These are phyloP conservation scores for Starmerella bacillaris DNA, from an alignment of 805 yeast species.

Conservation along the genomic window DNA sequence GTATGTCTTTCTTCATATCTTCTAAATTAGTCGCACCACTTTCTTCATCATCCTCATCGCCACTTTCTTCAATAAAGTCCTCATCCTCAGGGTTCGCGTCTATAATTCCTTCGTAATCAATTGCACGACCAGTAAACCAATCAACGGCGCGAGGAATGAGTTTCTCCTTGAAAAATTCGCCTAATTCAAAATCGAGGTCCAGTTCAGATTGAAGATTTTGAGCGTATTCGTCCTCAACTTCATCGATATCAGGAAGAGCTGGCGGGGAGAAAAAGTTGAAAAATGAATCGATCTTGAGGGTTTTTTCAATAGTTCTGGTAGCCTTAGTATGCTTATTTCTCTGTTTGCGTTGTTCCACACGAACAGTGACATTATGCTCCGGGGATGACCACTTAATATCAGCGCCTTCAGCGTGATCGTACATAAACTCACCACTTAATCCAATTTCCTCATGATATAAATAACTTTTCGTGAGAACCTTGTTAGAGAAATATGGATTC, in stretches of 20 bases:
- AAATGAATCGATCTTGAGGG: constrained; percentile 86
- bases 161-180: constrained; percentile 91
- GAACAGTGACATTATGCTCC: constrained; percentile 67
- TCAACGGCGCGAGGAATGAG: constrained; percentile 91
- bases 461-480: constrained; percentile 62
- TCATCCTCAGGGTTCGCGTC: constrained; percentile 45
- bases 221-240: constrained; percentile 39
- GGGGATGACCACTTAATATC: constrained; percentile 68
- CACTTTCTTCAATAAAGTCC: constrained; percentile 44
- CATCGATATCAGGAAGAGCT: constrained; percentile 43
- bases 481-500: constrained; percentile 64
- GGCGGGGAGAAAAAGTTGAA: constrained; percentile 95
- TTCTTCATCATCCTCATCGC: constrained; percentile 40
- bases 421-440: constrained; percentile 87
- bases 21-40: constrained; percentile 27
- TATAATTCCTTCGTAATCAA: constrained; percentile 48
- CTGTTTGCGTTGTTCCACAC: constrained; percentile 87
- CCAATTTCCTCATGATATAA: constrained; percentile 88
- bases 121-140: constrained; percentile 96
- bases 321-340: constrained; percentile 92
- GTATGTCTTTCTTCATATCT: constrained; percentile 29
- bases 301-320: constrained; percentile 85
- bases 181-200: constrained; percentile 85
- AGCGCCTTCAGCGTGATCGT: constrained; percentile 89
- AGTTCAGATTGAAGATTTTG: constrained; percentile 66